A percentile compares a stretch with the other conserved stretches of the same genome.
Conservation (phyloP, 345 rosid species). For the Capsella bursapastoris region DNA sequence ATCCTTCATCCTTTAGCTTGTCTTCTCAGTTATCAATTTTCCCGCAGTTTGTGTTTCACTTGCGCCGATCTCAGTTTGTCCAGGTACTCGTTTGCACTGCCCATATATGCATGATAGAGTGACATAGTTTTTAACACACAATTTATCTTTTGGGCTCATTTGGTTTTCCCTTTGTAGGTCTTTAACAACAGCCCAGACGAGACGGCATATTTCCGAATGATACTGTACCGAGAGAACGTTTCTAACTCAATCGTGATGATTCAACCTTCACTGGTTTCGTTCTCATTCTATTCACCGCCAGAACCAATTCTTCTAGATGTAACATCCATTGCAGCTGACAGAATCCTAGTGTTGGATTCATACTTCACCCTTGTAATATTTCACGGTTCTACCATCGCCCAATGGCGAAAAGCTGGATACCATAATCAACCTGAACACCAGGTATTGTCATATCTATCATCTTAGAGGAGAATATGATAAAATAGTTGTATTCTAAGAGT, state of each 20-base stretch:
- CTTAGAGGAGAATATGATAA: constrained; percentile 6
- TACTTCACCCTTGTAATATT: constrained; percentile 85
- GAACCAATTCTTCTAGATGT: constrained; percentile 90
- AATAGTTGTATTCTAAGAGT: not conserved
- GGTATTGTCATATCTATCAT: constrained; percentile 56
- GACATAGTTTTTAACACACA: not conserved
- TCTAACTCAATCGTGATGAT: constrained; percentile 93
- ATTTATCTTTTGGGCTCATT: constrained; percentile 1
- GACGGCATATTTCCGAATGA: constrained; percentile 92
- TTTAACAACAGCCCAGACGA: constrained; percentile 98
- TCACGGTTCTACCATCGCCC: constrained; percentile 92
- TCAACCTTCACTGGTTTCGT: constrained; percentile 95
- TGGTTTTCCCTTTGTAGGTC: constrained; percentile 59
- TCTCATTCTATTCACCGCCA: constrained; percentile 82
- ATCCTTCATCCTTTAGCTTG: constrained; percentile 79
- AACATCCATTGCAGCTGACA: constrained; percentile 88
- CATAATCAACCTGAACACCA: constrained; percentile 88
- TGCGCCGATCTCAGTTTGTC: constrained; percentile 97
- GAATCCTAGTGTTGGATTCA: constrained; percentile 83
- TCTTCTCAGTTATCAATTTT: constrained; percentile 81
- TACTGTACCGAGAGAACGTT: constrained; percentile 86
- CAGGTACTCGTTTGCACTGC: constrained; percentile 56
- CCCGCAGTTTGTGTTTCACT: constrained; percentile 87
- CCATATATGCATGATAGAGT: constrained; percentile 8
- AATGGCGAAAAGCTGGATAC: constrained; percentile 96